A percentile compares a stretch with the other conserved stretches of the same genome.
These are phyloP conservation scores for Sordariomycetes sp. DNA, from an alignment of 2,329 filamentous ascomycete genomes.

Conservation along the genomic window DNA sequence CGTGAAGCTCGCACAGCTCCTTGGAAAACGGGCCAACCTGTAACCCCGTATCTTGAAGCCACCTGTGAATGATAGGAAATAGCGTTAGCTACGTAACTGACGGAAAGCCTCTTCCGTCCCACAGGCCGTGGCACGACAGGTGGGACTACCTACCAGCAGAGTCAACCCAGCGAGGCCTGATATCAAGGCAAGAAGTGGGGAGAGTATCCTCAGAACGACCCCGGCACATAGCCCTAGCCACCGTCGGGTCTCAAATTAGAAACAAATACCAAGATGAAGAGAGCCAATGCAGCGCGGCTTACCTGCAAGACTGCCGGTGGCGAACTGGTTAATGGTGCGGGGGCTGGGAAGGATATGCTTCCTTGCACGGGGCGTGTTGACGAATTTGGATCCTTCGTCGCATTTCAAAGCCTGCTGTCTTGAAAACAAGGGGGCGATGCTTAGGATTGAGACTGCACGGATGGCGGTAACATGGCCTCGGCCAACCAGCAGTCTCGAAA, in stretches of 20 bases:
- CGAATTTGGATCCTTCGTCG: background rate
- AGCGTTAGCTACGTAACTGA: background rate
- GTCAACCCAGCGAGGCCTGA: constrained; percentile 53
- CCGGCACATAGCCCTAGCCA: constrained; percentile 49
- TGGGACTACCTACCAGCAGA: constrained; percentile 46
- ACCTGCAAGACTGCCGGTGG: constrained; percentile 43
- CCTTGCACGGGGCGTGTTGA: background rate
- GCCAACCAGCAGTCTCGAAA: background rate
- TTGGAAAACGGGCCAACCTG: constrained; percentile 23
- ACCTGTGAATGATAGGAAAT: constrained; percentile 18
- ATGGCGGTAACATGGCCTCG: background rate
- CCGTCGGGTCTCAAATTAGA: background rate
- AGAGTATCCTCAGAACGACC: constrained; percentile 58
- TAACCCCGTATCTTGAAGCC: constrained; percentile 30
- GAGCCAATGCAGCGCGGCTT: constrained; percentile 6
- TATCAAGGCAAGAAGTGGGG: constrained; percentile 56
- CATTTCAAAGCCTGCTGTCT: background rate
- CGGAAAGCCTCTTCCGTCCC: background rate
- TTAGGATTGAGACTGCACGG: background rate
- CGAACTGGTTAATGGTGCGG: constrained; percentile 28
- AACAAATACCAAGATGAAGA: background rate
- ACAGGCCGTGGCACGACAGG: too few species aligned
- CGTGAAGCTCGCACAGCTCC: background rate
- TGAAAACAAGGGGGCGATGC: background rate
- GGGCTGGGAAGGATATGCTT: background rate